Conservation (phyloP, 2,329 filamentous ascomycete species). For the Sporothrix inflata region DNA sequence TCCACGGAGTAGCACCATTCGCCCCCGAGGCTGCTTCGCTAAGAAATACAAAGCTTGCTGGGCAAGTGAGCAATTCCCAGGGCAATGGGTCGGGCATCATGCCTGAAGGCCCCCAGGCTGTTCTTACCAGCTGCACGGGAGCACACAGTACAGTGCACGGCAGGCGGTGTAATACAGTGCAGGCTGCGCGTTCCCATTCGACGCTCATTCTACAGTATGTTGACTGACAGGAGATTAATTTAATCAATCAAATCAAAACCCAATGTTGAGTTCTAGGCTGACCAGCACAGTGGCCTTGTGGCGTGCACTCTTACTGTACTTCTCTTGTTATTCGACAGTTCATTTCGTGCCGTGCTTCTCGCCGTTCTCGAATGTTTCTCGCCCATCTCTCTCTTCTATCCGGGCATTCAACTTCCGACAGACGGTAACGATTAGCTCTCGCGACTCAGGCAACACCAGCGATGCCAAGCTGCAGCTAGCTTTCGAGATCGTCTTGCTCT, state of each 20-base stretch:
- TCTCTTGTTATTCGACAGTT: no score
- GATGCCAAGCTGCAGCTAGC: neutral
- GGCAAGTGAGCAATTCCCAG: neutral
- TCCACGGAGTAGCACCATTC: neutral
- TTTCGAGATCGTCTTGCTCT: no score
- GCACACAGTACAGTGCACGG: conserved; percentile 4
- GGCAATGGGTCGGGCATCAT: conserved; percentile 9
- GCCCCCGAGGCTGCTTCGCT: neutral
- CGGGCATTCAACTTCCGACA: neutral
- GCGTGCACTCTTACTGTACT: no score
- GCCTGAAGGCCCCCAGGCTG: neutral
- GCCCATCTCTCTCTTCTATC: neutral
- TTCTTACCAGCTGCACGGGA: conserved; percentile 11
- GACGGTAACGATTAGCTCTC: neutral
- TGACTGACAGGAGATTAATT: neutral
- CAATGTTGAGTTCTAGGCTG: neutral
- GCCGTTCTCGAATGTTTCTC: no score
- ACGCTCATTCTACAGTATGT: neutral
- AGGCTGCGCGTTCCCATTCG: neutral
- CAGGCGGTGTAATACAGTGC: neutral
- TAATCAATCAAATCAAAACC: neutral
- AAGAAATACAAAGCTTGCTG: neutral
- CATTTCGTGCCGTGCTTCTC: no score
- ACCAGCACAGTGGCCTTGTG: neutral
- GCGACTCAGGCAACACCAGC: neutral